Evolutionary conservation across 441 rosid genomes (phyloP).

Genomic region (Bruguiera hainesii): DNA sequence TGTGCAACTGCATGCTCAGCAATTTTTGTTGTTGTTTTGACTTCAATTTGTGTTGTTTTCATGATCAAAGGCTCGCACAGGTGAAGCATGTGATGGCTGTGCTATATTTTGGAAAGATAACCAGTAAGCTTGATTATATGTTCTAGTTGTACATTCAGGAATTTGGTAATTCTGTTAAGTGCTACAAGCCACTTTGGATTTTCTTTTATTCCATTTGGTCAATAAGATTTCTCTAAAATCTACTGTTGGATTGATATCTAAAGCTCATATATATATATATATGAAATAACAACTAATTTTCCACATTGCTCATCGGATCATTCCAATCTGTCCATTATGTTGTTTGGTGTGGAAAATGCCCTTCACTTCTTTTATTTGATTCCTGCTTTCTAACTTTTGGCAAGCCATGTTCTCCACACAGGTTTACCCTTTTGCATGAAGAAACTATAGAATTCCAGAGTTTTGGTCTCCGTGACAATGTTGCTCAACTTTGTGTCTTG

Average conservation of each 20-base stretch:
- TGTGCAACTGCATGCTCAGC: constrained; percentile 1
- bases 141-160: too few relatives aligned
- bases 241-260: too few relatives aligned
- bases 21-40: background rate
- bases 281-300: too few relatives aligned
- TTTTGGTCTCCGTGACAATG: constrained; percentile 86
- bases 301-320: too few relatives aligned
- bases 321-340: too few relatives aligned
- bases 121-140: constrained; percentile 36
- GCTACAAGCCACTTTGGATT: too few relatives aligned
- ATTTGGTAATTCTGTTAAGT: too few relatives aligned
- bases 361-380: background rate
- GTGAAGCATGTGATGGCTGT: constrained; percentile 88
- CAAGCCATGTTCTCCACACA: constrained; percentile 40
- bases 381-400: constrained; percentile 25
- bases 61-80: constrained; percentile 67
- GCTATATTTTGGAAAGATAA: constrained; percentile 84
- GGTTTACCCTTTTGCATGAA: constrained; percentile 79
- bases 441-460: constrained; percentile 75
- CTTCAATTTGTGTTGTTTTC: constrained; percentile 14
- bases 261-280: too few relatives aligned
- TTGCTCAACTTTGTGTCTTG: constrained; percentile 92
- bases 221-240: too few relatives aligned
- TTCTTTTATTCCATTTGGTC: too few relatives aligned
- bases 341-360: too few relatives aligned